Conservation (phyloP, 306 rosid species). For the Quercus mongolica region DNA sequence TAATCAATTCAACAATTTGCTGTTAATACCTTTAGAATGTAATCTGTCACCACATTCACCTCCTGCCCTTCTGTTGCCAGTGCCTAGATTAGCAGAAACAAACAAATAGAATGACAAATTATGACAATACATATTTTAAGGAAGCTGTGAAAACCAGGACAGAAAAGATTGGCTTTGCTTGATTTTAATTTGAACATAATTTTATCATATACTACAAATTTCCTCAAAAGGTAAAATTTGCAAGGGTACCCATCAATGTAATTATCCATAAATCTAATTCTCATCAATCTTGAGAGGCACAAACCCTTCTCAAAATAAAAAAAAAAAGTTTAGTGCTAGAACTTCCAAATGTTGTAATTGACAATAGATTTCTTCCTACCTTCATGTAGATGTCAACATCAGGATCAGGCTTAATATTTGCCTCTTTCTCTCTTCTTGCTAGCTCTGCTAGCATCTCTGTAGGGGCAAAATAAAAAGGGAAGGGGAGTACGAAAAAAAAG, state of each 20-base stretch:
- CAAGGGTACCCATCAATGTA: no score
- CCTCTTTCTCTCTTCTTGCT: conserved; percentile 71
- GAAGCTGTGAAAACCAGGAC: not conserved
- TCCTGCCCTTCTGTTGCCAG: conserved; percentile 46
- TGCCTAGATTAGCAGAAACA: conserved; percentile 30
- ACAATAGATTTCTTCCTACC: conserved; percentile 25
- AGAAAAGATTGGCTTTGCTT: not conserved
- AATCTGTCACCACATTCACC: conserved; percentile 60
- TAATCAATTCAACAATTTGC: not conserved
- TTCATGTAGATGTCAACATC: conserved; percentile 92
- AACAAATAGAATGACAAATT: not conserved
- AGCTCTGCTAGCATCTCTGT: conserved; percentile 65
- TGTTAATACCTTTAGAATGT: conserved; percentile 58
- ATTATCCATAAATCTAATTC: no score
- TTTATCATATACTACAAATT: not conserved
- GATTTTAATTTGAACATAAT: not conserved
- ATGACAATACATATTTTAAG: not conserved
- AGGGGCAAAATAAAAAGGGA: not conserved
- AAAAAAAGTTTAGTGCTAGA: no score
- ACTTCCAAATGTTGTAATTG: not conserved
- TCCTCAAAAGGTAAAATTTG: no score
- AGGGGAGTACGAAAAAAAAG: not conserved
- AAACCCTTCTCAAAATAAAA: no score
- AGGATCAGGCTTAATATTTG: conserved; percentile 71
- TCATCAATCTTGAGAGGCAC: no score